Evolutionary conservation across 345 rosid species (phyloP), one percentile per base, ranked within the genome.

Genomic region (Citrus medica): DNA sequence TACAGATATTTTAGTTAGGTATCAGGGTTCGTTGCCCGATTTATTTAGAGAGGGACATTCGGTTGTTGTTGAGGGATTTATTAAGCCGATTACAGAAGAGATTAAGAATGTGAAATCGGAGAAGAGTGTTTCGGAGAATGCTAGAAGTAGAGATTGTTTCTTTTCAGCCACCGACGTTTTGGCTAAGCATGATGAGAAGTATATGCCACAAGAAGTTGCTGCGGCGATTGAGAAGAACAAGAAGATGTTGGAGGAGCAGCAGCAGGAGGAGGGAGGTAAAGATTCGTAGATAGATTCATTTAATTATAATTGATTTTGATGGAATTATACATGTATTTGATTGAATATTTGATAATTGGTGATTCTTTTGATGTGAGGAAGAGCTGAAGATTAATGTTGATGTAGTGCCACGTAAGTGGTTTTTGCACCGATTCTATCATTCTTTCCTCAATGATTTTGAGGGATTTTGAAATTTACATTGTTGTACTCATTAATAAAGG

Each of bases 131-230:
- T 91, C 93, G 0, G 89, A 56, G 80, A 96, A 96, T 79, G 97
- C 98, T 0, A 86, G 98, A 69, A 71, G 86, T 46, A 79, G 80
- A 1, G 95, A 91, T 3, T 90, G 94, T 59, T 96, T 82, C 80
- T 92, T 96, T 79, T 82, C 92, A 12, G 97, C 98, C 0, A 84
- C 90, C 0, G 97, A 92, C 81, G 99, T 96, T 84, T 84, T 96
- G 77, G 98, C 99, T 56, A 96, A 96, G 92, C 98, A 96, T 17
- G 98, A 96, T 13, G 99, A 96, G 84, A 96, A 96, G 92, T 96
- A 96, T 82, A 96, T 94, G 99, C 99, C 99, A 0, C 69, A 75
- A 73, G 99, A 94, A 77, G 99, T 94, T 53, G 99, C 98, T 0
- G 99, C 91, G 3, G 99, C 98, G 0, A 90, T 94, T 76, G 97